phyloP scores from a whole-genome alignment of 805 yeast species.

The Metschnikowia rubicola region DNA sequence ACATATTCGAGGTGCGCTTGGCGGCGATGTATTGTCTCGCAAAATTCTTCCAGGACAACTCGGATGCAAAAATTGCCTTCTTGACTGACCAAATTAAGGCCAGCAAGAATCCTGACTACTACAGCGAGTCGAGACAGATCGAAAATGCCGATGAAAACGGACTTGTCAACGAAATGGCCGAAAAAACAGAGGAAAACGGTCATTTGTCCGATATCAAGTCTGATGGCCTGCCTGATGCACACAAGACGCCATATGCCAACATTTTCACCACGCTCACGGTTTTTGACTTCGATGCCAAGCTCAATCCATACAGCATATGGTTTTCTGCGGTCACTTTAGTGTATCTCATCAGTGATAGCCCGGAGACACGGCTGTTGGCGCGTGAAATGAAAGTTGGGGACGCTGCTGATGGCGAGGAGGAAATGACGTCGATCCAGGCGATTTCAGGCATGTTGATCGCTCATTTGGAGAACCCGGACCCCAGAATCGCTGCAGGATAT shows the following conservation, averaged over 20 bases:
- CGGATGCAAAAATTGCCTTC: slow-evolving; percentile 58
- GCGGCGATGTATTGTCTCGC: slow-evolving; percentile 66
- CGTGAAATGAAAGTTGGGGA: slow-evolving; percentile 54
- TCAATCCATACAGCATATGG: slow-evolving; percentile 88
- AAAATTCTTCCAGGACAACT: slow-evolving; percentile 64
- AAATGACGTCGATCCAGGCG: slow-evolving; percentile 67
- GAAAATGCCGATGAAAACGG: slow-evolving; percentile 6
- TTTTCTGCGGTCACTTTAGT: slow-evolving; percentile 69
- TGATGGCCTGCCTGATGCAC: background rate
- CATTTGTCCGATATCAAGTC: background rate
- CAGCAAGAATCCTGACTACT: slow-evolving; percentile 26
- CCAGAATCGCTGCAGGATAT: slow-evolving; percentile 75
- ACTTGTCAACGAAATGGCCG: background rate
- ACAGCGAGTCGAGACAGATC: slow-evolving; percentile 12
- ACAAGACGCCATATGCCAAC: slow-evolving; percentile 47
- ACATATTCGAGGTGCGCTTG: slow-evolving; percentile 74
- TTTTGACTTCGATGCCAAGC: slow-evolving; percentile 56
- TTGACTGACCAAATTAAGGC: slow-evolving; percentile 60
- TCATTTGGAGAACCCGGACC: slow-evolving; percentile 57
- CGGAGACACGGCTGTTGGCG: slow-evolving; percentile 47
- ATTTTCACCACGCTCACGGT: slow-evolving; percentile 69
- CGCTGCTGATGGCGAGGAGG: slow-evolving; percentile 63
- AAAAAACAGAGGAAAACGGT: slow-evolving; percentile 3
- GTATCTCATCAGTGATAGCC: slow-evolving; percentile 54
- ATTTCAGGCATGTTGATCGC: slow-evolving; percentile 71